Conservation (phyloP, 441 rosid species). For the Populus hybrid region DNA sequence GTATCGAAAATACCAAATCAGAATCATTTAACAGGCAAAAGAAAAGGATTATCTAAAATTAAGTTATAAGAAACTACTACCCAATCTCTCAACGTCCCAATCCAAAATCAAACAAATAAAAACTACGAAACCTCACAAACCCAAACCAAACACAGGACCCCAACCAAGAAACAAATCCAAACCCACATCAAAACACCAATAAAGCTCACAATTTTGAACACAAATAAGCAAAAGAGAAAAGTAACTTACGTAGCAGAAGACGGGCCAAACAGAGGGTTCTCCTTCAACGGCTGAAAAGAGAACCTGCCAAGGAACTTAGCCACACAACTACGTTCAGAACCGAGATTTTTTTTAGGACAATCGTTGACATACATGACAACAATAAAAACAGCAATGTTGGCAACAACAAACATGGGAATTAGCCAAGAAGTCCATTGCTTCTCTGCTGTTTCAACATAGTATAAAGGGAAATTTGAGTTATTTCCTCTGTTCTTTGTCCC, state of each 20-base stretch:
- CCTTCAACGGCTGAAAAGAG: conserved; percentile 78
- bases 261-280: conserved; percentile 94
- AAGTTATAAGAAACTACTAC: background rate
- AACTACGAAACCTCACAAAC: conserved; percentile 1
- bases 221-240: background rate
- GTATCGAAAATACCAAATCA: background rate
- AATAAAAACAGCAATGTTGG: conserved; percentile 58
- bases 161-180: background rate
- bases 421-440: conserved; percentile 88
- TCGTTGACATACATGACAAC: conserved; percentile 76
- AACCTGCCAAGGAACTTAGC: conserved; percentile 69
- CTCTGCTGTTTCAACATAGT: conserved; percentile 38
- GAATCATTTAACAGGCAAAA: background rate
- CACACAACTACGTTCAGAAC: conserved; percentile 51
- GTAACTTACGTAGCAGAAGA: conserved; percentile 73
- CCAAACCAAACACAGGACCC: conserved; percentile 1
- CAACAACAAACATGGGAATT: conserved; percentile 67
- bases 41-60: background rate
- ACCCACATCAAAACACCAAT: background rate
- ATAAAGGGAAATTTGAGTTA: conserved; percentile 12
- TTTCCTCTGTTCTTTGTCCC: conserved; percentile 41
- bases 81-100: background rate
- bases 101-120: background rate
- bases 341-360: conserved; percentile 62
- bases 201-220: conserved; percentile 3